phyloP scores from a whole-genome alignment of 495 filamentous ascomycete species.

The Podospora bellae-mahoneyi region DNA sequence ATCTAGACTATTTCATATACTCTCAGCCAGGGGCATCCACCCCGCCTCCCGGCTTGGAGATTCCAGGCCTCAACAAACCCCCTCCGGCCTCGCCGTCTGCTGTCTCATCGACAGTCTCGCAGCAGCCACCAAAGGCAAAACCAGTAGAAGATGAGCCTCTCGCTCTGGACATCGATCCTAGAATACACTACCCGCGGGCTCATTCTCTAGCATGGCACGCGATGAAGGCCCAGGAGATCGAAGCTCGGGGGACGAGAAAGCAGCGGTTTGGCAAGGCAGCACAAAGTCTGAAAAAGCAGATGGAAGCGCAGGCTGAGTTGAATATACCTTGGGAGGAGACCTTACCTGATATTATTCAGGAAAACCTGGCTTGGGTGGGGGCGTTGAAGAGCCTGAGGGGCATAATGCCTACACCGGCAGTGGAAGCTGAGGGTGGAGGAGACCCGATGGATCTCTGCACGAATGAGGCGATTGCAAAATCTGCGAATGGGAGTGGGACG shows the following conservation, averaged over 20 bases:
- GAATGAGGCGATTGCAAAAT: not conserved
- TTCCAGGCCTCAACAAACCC: not conserved
- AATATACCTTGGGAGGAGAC: conserved; percentile 21
- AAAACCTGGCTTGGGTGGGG: conserved; percentile 31
- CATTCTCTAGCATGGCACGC: conserved; percentile 39
- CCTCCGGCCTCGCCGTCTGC: not conserved
- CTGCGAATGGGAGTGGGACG: not conserved
- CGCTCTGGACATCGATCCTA: conserved; percentile 41
- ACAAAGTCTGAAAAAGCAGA: conserved; percentile 32
- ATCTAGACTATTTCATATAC: conserved; percentile 22
- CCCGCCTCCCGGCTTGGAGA: conserved; percentile 9
- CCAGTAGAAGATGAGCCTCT: conserved; percentile 23
- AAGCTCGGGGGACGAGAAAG: conserved; percentile 40
- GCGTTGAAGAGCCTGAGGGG: conserved; percentile 20
- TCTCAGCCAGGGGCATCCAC: conserved; percentile 16
- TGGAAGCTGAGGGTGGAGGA: not conserved
- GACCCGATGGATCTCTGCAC: not conserved
- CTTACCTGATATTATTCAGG: conserved; percentile 30
- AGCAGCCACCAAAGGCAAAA: not conserved
- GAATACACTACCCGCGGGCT: conserved; percentile 38
- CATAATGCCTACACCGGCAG: not conserved
- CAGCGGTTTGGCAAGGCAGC: conserved; percentile 41
- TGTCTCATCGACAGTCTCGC: not conserved
- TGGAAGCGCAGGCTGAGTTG: conserved; percentile 18
- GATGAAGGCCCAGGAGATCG: conserved; percentile 44